Evolutionary conservation across 345 rosid genomes (phyloP), one percentile per base, ranked within the genome.

Genomic region (Rhizophora apiculata): DNA sequence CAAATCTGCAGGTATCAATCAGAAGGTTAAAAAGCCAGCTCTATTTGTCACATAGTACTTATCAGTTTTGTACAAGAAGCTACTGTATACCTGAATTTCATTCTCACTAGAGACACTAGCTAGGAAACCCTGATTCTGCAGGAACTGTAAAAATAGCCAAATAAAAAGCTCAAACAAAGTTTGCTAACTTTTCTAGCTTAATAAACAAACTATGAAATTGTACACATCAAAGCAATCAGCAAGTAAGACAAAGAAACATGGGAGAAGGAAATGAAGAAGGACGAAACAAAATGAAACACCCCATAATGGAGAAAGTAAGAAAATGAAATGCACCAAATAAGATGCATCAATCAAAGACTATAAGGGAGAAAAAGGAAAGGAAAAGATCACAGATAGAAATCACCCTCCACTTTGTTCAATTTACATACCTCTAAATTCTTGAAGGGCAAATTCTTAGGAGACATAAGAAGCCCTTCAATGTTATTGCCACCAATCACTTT

Each of bases 111-210:
- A 60, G 26, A 76, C 67, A 27, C 72, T 55, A 39, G 56, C 79
- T 27, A 76, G 68, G 61, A 71, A 67, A 62, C 79, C 79, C 48
- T 62, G 71, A 52, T 76, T 76, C 71, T 67, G 75, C 21, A 76
- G 68, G 60, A 76, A 76, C 79, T 76, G 68, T 54, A 13, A 63
- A 62, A 62, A 36, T 1, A n/a, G 52, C 8, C 32, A 8, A 19
- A 24, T 16, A 43, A 43, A 43, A 43, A 43, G 49, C 49, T 43
- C 49, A 43, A 0, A 43, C 6, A 43, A 3, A 13, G 49, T 13
- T 13, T 43, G 19, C 15, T 43, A 43, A 43, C 49, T 3, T 43
- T 43, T 13, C 18, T 43, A 43, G 15, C 49, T 43, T 43, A 43
- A 43, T 43, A 43, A 10, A 13, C 49, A 43, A 43, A 43, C 49